Conservation (phyloP, 1,284 basidiomycete genomes). For the Cystobasidiaceae sp. region DNA sequence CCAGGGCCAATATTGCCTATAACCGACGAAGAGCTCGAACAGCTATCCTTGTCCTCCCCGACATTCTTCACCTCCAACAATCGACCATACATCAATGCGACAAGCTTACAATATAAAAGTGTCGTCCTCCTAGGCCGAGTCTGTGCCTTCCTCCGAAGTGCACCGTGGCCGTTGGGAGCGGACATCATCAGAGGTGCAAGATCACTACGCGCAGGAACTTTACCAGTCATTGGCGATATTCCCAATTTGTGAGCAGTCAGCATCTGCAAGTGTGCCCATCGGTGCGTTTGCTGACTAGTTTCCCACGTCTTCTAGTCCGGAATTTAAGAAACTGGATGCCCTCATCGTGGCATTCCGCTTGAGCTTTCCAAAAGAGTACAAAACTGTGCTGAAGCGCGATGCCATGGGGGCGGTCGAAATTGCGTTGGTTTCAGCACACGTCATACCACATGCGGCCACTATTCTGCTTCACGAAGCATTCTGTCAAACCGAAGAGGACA, state of each 20-base stretch:
- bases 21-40: slow-evolving; percentile 17
- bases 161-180: slow-evolving; percentile 24
- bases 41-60: slow-evolving; percentile 33
- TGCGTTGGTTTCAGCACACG: slow-evolving; percentile 33
- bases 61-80: slow-evolving; percentile 38
- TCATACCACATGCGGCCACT: slow-evolving; percentile 31
- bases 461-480: slow-evolving; percentile 41
- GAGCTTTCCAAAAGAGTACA: slow-evolving; percentile 39
- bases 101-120: slow-evolving; percentile 37
- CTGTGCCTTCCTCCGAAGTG: slow-evolving; percentile 34
- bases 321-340: slow-evolving; percentile 38
- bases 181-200: slow-evolving; percentile 18
- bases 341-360: slow-evolving; percentile 36
- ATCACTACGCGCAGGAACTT: not conserved
- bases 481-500: slow-evolving; percentile 27
- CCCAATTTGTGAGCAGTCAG: slow-evolving; percentile 3
- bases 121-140: slow-evolving; percentile 38
- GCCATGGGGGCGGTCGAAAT: slow-evolving; percentile 11
- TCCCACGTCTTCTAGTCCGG: slow-evolving; percentile 29
- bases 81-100: slow-evolving; percentile 32
- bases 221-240: slow-evolving; percentile 2
- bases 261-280: too few relatives aligned
- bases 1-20: slow-evolving; percentile 23
- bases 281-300: not conserved
- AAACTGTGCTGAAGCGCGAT: slow-evolving; percentile 22